phyloP scores from a whole-genome alignment of 208 protist genomes.

The Trichomonas vaginalis region DNA sequence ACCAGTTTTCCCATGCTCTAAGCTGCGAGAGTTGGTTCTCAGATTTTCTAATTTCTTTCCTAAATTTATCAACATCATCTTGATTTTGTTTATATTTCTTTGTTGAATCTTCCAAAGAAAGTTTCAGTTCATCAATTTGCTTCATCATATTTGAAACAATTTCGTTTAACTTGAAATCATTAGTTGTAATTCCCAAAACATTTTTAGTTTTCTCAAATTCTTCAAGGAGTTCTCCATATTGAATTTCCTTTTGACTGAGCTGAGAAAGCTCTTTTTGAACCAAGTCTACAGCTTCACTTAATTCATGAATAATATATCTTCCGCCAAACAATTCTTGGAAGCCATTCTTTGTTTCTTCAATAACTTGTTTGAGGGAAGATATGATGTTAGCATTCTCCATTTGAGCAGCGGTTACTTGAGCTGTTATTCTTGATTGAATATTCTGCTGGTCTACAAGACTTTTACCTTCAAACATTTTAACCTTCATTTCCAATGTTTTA shows the following conservation, averaged over 20 bases:
- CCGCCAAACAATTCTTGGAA: neutral
- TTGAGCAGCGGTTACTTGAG: neutral
- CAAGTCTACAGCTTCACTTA: neutral
- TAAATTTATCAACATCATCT: neutral
- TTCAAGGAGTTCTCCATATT: neutral
- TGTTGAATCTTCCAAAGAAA: neutral
- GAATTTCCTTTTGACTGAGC: neutral
- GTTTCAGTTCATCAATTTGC: neutral
- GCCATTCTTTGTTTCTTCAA: neutral
- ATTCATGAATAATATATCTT: neutral
- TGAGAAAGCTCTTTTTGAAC: neutral
- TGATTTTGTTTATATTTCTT: neutral
- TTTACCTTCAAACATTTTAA: neutral
- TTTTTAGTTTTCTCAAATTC: neutral
- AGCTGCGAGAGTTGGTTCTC: neutral
- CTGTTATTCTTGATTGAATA: neutral
- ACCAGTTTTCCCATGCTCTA: slow-evolving; percentile 10
- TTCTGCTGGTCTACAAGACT: neutral
- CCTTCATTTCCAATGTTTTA: neutral
- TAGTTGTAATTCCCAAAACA: neutral
- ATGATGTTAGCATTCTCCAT: neutral
- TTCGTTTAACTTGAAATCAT: neutral
- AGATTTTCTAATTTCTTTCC: neutral
- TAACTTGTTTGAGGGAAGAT: neutral
- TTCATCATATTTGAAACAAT: neutral